Conservation (phyloP, 257 asterid genomes). For the Capsicum chinense region DNA sequence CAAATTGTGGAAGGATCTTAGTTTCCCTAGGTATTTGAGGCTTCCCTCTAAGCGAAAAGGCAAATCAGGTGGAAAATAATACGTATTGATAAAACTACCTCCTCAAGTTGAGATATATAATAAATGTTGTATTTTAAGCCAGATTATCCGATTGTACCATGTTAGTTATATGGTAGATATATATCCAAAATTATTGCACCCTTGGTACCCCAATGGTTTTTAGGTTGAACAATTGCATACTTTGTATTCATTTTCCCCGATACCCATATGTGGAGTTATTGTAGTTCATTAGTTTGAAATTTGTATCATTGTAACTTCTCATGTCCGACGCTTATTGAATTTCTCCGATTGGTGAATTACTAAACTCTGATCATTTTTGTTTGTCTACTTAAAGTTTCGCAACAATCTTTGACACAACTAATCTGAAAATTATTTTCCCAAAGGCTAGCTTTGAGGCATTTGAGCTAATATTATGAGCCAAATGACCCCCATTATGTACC, state of each 20-base stretch:
- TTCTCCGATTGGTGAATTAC: background rate
- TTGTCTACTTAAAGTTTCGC: background rate
- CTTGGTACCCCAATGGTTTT: background rate
- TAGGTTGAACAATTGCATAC: background rate
- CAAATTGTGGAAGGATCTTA: background rate
- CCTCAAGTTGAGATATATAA: background rate
- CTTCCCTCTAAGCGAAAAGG: conserved; percentile 7
- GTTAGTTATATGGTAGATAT: no score
- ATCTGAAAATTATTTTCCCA: background rate
- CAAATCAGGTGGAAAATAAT: background rate
- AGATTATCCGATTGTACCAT: background rate
- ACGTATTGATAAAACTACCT: background rate
- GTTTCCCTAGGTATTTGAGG: background rate
- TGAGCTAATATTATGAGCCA: background rate
- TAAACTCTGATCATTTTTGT: background rate
- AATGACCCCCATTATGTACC: background rate
- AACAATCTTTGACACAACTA: background rate
- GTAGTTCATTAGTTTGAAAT: background rate
- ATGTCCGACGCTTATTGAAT: background rate
- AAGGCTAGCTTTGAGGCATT: background rate
- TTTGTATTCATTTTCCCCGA: background rate
- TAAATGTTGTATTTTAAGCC: background rate
- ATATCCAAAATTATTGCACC: background rate
- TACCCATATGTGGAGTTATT: background rate
- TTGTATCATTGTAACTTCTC: background rate